Evolutionary conservation across 495 filamentous ascomycete species (phyloP), one percentile per base, ranked within the genome.

Genomic region (Talaromyces nanjingensis): DNA sequence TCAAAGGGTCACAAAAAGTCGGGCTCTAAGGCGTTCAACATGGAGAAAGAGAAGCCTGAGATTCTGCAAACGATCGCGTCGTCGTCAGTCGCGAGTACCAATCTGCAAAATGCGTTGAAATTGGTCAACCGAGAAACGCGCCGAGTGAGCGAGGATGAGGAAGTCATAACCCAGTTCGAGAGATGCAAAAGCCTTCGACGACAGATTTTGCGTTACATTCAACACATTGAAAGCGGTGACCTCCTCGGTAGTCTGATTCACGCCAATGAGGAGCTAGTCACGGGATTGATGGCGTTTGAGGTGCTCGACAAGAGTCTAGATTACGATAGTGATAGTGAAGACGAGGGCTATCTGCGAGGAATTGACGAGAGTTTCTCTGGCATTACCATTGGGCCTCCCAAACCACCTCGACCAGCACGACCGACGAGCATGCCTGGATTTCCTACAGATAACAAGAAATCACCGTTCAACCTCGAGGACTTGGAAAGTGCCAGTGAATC

Each of bases 291-390:
- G 86, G 89, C 92, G 0, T 99, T 91, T 71, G 94, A 97, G 74
- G 89, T 96, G 59, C 81, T 96, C 25, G 93, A 99, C 72, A 92
- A 94, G 67, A 96, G 94, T 65, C 88, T 97, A 64, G 93, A 97
- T 65, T 92, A 96, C 57, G 94, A 99, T 73, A 96, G 91, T 68
- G 96, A 99, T 71, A 96, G 91, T 59, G 96, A 98, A 27, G 76
- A 81, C 22, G 76, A 80, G 7, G 67, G 73, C 20, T 37, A 22
- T 58, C 65, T 37, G 16, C 66, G 31, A 47, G 73, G 69, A 27
- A 67, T 78, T 45, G 65, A 72, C 14, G 68, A 79, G 24, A 69
- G 70, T 18, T 77, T 83, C 63, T 69, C 73, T 2, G 80, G 79
- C 0, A 70, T 81, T 53, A 63, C 64, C 27, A 59, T 83, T 54